Percentiles rank a stretch among this genome's conserved stretches.
Conservation (phyloP, 1,284 basidiomycete species). For the Trichosporon asahii region DNA sequence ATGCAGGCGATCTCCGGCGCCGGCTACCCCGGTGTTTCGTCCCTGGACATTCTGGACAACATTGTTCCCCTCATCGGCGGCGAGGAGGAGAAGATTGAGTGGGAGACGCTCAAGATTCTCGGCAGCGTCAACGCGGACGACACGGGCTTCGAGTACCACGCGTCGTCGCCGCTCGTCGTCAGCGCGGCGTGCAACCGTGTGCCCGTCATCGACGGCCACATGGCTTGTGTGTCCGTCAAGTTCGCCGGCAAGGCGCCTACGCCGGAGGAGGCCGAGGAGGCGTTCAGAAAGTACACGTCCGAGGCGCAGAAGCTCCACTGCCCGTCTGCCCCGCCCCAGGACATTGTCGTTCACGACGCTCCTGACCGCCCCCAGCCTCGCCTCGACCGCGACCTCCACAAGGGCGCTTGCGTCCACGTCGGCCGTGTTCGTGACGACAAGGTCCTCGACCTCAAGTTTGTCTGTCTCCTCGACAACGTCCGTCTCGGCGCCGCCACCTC, state of each 20-base stretch:
- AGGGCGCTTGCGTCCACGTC: conserved; percentile 88
- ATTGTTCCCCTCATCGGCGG: conserved; percentile 91
- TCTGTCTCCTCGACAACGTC: conserved; percentile 92
- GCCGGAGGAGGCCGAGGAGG: conserved; percentile 81
- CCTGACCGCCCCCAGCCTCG: conserved; percentile 91
- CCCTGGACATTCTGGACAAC: conserved; percentile 93
- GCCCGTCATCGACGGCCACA: conserved; percentile 88
- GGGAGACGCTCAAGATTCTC: conserved; percentile 96
- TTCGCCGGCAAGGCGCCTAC: conserved; percentile 77
- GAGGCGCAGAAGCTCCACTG: conserved; percentile 76
- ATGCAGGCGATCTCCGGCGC: conserved; percentile 97
- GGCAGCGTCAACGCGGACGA: conserved; percentile 65
- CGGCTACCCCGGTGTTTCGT: conserved; percentile 90
- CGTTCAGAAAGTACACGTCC: conserved; percentile 68
- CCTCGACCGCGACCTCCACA: conserved; percentile 84
- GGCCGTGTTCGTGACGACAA: conserved; percentile 86
- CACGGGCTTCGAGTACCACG: conserved; percentile 79
- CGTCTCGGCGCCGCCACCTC: conserved; percentile 95
- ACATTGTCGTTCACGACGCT: conserved; percentile 91
- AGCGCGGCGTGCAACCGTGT: conserved; percentile 91
- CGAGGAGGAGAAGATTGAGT: conserved; percentile 92
- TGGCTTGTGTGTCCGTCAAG: conserved; percentile 79
- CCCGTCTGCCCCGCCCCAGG: conserved; percentile 79
- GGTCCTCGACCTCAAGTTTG: conserved; percentile 94
- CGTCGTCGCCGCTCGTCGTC: conserved; percentile 70